Conservation (phyloP, 805 yeast species). For the Zygoascus bituminiphila region DNA sequence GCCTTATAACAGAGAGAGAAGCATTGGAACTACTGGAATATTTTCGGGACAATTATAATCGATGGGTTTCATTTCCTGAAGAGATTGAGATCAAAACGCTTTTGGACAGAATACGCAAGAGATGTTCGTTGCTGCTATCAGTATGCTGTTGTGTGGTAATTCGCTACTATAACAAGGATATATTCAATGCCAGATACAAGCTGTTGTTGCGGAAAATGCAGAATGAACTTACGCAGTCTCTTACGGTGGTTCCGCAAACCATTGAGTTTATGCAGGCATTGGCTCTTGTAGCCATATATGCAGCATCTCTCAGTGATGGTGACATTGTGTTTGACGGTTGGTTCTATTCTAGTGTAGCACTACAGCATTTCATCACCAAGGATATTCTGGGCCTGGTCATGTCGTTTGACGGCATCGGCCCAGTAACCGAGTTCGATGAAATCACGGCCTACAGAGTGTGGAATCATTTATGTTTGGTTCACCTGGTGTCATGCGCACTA, state of each 20-base stretch:
- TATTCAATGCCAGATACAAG: slow-evolving; percentile 35
- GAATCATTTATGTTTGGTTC: slow-evolving; percentile 64
- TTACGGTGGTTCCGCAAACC: slow-evolving; percentile 37
- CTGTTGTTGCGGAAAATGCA: slow-evolving; percentile 40
- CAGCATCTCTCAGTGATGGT: slow-evolving; percentile 49
- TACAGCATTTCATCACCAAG: slow-evolving; percentile 51
- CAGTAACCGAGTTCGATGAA: slow-evolving; percentile 40
- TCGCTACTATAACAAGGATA: slow-evolving; percentile 39
- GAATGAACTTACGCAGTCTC: slow-evolving; percentile 39
- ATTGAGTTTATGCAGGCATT: slow-evolving; percentile 62
- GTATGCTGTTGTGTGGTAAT: slow-evolving; percentile 57
- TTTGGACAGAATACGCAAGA: slow-evolving; percentile 36
- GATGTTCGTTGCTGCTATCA: slow-evolving; percentile 58
- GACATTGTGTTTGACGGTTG: slow-evolving; percentile 56
- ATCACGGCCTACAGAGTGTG: slow-evolving; percentile 55
- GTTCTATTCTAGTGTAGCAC: slow-evolving; percentile 57
- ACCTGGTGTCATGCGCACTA: slow-evolving; percentile 55
- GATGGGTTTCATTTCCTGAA: slow-evolving; percentile 70
- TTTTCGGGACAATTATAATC: slow-evolving; percentile 60
- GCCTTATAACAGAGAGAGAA: slow-evolving; percentile 41
- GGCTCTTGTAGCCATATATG: slow-evolving; percentile 57
- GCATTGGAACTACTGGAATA: slow-evolving; percentile 43
- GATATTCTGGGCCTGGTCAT: slow-evolving; percentile 28
- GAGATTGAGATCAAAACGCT: slow-evolving; percentile 40
- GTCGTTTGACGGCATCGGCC: slow-evolving; percentile 23